phyloP scores from a whole-genome alignment of 1,284 basidiomycete species.

The Vanrija humicola region DNA sequence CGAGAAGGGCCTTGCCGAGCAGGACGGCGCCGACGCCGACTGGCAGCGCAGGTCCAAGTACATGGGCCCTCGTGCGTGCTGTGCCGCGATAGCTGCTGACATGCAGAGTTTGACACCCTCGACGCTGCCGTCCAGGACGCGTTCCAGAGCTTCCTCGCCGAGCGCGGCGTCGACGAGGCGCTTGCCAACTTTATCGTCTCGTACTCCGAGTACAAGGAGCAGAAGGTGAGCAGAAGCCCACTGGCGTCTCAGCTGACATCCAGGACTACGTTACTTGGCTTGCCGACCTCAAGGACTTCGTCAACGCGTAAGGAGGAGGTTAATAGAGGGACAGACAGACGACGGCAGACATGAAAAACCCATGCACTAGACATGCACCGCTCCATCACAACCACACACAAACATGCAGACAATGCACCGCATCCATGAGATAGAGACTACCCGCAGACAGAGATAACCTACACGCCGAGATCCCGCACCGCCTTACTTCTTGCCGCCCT shows the following conservation, averaged over 20 bases:
- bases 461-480: neutral
- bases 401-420: constrained; percentile 11
- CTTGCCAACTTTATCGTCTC: constrained; percentile 75
- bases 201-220: constrained; percentile 83
- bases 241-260: constrained; percentile 7
- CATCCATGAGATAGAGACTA: constrained; percentile 1
- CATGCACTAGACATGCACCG: neutral
- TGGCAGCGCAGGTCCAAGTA: constrained; percentile 88
- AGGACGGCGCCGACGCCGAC: constrained; percentile 81
- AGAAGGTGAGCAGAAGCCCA: constrained; percentile 74
- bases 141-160: constrained; percentile 75
- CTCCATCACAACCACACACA: neutral
- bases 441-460: neutral
- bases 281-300: constrained; percentile 73
- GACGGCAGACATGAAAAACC: too few species aligned
- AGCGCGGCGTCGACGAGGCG: constrained; percentile 79
- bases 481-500: constrained; percentile 23
- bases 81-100: neutral
- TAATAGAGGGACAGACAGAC: neutral
- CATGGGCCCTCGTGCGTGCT: constrained; percentile 72
- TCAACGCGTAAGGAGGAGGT: constrained; percentile 55
- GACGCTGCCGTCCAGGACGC: constrained; percentile 81
- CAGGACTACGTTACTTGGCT: constrained; percentile 93
- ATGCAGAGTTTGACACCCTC: constrained; percentile 73
- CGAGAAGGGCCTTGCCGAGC: constrained; percentile 74